Percentiles rank a stretch among this genome's conserved stretches.
These are phyloP conservation scores for Lathyrus oleraceus DNA, from an alignment of 306 rosid genomes.

Conservation along the genomic window DNA sequence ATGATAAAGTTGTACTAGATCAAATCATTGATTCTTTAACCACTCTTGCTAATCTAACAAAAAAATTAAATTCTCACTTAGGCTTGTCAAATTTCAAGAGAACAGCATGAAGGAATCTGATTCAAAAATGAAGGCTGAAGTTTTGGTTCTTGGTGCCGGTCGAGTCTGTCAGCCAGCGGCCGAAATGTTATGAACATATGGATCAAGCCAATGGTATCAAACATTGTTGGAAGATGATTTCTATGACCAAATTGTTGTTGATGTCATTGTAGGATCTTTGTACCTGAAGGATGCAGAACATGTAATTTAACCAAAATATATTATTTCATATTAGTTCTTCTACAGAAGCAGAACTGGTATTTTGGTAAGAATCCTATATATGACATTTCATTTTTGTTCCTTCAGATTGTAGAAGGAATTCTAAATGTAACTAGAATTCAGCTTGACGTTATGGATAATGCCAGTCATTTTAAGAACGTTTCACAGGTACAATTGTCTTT, in stretches of 20 bases:
- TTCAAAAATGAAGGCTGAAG: conserved; percentile 63
- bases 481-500: conserved; percentile 61
- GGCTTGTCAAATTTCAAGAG: too few species aligned
- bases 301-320: too few species aligned
- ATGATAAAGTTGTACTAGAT: too few species aligned
- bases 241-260: too few species aligned
- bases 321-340: conserved; percentile 15
- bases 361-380: conserved; percentile 23
- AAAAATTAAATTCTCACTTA: too few species aligned
- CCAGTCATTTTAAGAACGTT: conserved; percentile 49
- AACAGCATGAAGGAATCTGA: too few species aligned
- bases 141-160: conserved; percentile 93
- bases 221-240: conserved; percentile 55
- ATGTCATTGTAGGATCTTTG: too few species aligned
- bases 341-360: conserved; percentile 33
- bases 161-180: conserved; percentile 94
- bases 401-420: conserved; percentile 76
- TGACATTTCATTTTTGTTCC: conserved; percentile 29
- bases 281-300: too few species aligned
- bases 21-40: too few species aligned
- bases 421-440: conserved; percentile 73
- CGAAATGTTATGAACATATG: too few species aligned
- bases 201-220: too few species aligned
- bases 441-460: conserved; percentile 70
- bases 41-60: too few species aligned